Base-by-base conservation (phyloP, 2,329 filamentous ascomycete genomes). In the Aspergillus tamarii region DNA sequence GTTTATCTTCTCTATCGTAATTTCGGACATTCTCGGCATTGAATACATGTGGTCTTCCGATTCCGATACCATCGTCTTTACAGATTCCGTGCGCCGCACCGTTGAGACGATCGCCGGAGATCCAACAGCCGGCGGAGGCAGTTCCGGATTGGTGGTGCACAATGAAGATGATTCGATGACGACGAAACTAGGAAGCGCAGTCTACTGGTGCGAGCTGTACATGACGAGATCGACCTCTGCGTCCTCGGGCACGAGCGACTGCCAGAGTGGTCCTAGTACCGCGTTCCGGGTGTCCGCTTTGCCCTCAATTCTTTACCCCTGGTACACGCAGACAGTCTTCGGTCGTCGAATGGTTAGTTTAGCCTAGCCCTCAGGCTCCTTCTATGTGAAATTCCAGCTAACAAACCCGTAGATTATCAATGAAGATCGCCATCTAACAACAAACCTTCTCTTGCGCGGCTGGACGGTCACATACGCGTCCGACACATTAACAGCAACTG, bases 401-500 rank as follows among this genome's bases (percentile, higher is more conserved):
- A 50, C 45, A 26, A 19, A 8, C 11, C 11, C 12, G 9, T 14
- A 69, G 70, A 70, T 78, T 53, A 72, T 78, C 39, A 79, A 79
- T 60, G 77, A 79, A 62, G 77, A 79, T 61, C 73, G 77, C 10
- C 77, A 79, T 59, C 68, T 79, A 5, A 79, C 76, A 0, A 78
- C 77, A 10, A 72, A 73, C 10, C 68, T 79, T 0, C 70, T 78
- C 4, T 67, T 77, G 4, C 69, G 69, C 41, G 75, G 75, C 9
- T 77, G 74, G 72, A 74, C 70, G 23, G 72, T 78, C 30, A 73
- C 72, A 12, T 78, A 76, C 59, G 73, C 73, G 39, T 72, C 76
- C 12, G 69, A 74, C 32, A 75, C 72, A n/a, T 60, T 77, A 32
- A 71, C 75, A 10, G 71, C 71, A 46, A 79, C 77, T n/a, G 77